Base-by-base conservation (phyloP, 2,329 filamentous ascomycete genomes). In the Claviceps sorghi region DNA sequence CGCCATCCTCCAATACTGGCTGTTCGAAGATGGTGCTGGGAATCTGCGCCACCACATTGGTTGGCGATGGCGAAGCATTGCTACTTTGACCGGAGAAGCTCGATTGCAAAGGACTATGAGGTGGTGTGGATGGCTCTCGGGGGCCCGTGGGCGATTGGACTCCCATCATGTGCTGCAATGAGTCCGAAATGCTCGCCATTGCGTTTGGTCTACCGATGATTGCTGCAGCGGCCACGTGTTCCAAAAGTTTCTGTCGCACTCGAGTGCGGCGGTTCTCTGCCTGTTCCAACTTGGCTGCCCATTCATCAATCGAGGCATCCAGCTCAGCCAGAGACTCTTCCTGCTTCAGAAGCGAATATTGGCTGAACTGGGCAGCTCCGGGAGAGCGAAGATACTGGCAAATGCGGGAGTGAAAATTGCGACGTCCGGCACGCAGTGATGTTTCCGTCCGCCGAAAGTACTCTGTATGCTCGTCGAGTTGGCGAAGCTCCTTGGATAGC, bases 321-420 rank as follows among this genome's bases (percentile, higher is more conserved):
- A 91, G 76, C 64, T 89, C 86, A 1, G 82, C 79, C 11, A 91
- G 73, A 1, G 84, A 84, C 66, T 90, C 86, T 65, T 90, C 86
- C 63, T 90, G 86, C 69, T 84, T 86, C 43, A 90, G 73, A 64
- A 91, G 79, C 21, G 81, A 82, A 55, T 89, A 84, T 56, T 82
- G 77, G 57, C 81, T 87, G 64, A 89, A 88, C 57, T 79, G 83
- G 52, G 83, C 79, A 5, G 79, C 77, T 34, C 84, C 79, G 9
- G 84, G 81, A 19, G 82, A 84, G 49, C 84, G 82, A 10, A 90
- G 76, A 60, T 88, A 88, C 51, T 83, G 80, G 66, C 87, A 86
- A 68, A 90, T 88, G 45, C 86, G 79, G 8, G 78, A 77, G 61
- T 90, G 86, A 4, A 90, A 76, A 62, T 86, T 88, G 58, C 85